Evolutionary conservation across 345 rosid genomes (phyloP).

Genomic region (Corchorus capsularis): DNA sequence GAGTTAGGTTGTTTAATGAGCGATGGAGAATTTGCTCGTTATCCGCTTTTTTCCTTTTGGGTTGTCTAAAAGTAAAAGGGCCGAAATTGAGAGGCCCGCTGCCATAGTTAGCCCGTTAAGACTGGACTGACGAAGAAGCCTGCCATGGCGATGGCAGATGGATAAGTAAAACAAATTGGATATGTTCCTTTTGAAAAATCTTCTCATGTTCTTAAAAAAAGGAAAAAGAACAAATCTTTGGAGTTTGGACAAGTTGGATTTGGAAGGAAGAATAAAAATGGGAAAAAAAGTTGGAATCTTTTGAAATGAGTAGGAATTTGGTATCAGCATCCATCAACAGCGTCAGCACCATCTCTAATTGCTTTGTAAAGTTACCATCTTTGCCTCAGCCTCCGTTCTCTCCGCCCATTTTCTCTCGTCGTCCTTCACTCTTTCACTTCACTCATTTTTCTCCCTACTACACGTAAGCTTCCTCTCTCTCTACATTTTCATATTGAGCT

Average conservation of each 20-base stretch:
- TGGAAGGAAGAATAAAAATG: neutral
- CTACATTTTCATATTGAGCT: neutral
- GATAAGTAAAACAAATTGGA: too few species aligned
- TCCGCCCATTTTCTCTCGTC: neutral
- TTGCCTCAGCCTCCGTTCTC: slow-evolving; percentile 19
- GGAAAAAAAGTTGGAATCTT: neutral
- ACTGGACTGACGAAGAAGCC: neutral
- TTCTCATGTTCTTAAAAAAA: too few species aligned
- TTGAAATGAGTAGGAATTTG: neutral
- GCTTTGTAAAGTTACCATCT: slow-evolving; percentile 26
- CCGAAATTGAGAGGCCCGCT: neutral
- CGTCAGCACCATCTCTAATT: slow-evolving; percentile 25
- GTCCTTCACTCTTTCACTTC: slow-evolving; percentile 1
- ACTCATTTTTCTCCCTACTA: slow-evolving; percentile 20
- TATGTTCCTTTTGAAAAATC: too few species aligned
- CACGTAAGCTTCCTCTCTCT: slow-evolving; percentile 35
- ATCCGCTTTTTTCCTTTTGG: slow-evolving; percentile 2
- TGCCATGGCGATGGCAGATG: too few species aligned
- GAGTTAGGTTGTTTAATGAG: neutral
- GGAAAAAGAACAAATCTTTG: neutral
- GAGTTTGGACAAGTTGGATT: too few species aligned
- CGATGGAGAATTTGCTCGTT: slow-evolving; percentile 6
- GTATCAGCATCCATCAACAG: neutral
- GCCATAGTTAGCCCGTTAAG: neutral
- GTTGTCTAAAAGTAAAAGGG: neutral